These are phyloP conservation scores for Pichia sp. DNA, from an alignment of 1,139 yeast species.

Conservation along the genomic window DNA sequence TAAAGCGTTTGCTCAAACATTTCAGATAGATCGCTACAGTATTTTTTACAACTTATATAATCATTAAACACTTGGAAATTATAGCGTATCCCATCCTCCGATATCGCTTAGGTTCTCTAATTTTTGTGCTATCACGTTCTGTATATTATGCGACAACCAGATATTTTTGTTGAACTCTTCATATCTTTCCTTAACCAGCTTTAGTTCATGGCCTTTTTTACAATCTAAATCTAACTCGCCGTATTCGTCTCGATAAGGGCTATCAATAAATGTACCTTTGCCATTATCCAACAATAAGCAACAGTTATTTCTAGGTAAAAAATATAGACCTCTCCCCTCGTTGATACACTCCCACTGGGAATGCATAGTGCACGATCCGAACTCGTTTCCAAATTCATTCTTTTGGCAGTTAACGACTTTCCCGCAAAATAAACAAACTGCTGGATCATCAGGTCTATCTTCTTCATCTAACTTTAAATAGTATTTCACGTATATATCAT, in stretches of 20 bases:
- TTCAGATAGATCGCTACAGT: not conserved
- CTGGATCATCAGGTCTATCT: conserved; percentile 58
- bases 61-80: conserved; percentile 6
- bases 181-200: conserved; percentile 55
- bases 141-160: conserved; percentile 76
- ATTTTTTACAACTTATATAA: too few species aligned
- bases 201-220: conserved; percentile 67
- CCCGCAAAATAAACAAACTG: conserved; percentile 82
- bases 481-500: conserved; percentile 56
- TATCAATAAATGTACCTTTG: conserved; percentile 72
- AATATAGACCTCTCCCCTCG: conserved; percentile 60
- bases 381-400: conserved; percentile 38
- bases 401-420: conserved; percentile 59
- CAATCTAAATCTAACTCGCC: conserved; percentile 79
- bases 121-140: conserved; percentile 69
- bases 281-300: conserved; percentile 55
- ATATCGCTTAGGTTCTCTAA: conserved; percentile 73
- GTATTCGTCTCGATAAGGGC: conserved; percentile 81
- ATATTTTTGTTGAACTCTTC: conserved; percentile 56
- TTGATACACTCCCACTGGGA: conserved; percentile 55
- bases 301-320: conserved; percentile 71
- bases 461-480: conserved; percentile 37
- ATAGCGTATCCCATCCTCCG: conserved; percentile 95
- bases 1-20: not conserved
- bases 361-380: conserved; percentile 68